Evolutionary conservation across 2,329 filamentous ascomycete genomes (phyloP), one percentile per base, ranked within the genome.

Genomic region (Sordariomycetes sp.): DNA sequence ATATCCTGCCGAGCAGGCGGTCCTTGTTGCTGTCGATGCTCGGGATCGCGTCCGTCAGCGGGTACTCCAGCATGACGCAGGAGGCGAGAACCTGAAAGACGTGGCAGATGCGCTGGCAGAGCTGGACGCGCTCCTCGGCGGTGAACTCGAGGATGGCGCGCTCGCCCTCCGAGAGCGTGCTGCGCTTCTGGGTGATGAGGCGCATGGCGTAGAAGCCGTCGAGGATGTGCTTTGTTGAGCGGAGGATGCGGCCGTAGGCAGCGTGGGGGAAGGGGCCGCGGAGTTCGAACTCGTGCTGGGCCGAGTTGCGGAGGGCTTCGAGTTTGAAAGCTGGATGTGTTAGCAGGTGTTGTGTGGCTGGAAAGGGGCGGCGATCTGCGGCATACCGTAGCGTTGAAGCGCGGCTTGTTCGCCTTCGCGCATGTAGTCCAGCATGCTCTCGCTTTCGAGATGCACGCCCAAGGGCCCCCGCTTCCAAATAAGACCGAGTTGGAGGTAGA

Each of bases 181-280:
- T 66, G 39, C 90, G 84, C 49, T 88, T 90, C 50, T 83, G 72
- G 24, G 94, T 87, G 41, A 95, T 80, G 9, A 95, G 75, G 42
- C 90, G 93, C 86, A 98, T 94, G 33, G 88, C 86, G 51, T 96
- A 88, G 56, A 98, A 95, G 24, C 86, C 82, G 57, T 95, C 88
- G 5, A 96, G 75, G 59, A 95, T 85, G 34, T 82, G 79, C 41
- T 82, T 80, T 1, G 88, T 94, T 8, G 81, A 81, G 16, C 75
- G 73, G 51, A 96, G 72, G 37, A 96, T 82, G 23, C 78, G 74
- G 5, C 72, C 74, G 52, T 84, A 88, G 12, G 76, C 71, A 28
- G 72, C 75, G 42, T 79, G 72, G 2, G 87, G 86, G 47, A 98
- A 98, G 0, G 88, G 86, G 0, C 90, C 85, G 26, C 80, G 75